Evolutionary conservation across 2,329 filamentous ascomycete species (phyloP).

Genomic region (Polytolypa hystricis): DNA sequence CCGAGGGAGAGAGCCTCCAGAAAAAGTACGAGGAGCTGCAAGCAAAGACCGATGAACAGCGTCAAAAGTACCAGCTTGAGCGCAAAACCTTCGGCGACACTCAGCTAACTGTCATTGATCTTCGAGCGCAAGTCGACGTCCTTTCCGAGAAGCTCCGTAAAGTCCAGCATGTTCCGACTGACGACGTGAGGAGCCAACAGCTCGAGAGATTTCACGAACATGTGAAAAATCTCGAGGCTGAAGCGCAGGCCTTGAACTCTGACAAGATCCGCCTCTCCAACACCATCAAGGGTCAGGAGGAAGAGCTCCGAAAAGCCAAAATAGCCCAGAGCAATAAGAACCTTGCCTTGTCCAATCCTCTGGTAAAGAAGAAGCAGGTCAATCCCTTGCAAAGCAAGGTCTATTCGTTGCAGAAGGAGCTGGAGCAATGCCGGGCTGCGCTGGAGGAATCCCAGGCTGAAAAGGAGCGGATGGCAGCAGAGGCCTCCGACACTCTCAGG

Average conservation of each 20-base stretch:
- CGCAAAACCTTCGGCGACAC: conserved; percentile 11
- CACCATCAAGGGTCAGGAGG: conserved; percentile 10
- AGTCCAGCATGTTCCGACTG: conserved; percentile 1
- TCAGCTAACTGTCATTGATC: conserved; percentile 9
- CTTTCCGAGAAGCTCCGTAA: conserved; percentile 9
- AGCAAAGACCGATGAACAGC: conserved; percentile 5
- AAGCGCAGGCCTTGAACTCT: conserved; percentile 8
- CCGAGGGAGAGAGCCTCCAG: conserved; percentile 2
- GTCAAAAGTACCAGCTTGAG: conserved; percentile 4
- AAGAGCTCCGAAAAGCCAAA: conserved; percentile 12
- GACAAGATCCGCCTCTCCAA: conserved; percentile 12
- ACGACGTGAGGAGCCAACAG: conserved; percentile 6
- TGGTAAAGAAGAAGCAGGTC: background rate
- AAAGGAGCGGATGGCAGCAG: background rate
- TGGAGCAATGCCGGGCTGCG: too few species aligned
- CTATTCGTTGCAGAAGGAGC: background rate
- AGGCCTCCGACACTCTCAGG: background rate
- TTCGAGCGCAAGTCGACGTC: conserved; percentile 8
- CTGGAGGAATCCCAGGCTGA: background rate
- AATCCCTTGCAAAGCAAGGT: background rate
- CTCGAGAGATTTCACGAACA: conserved; percentile 6
- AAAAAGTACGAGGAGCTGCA: conserved; percentile 4
- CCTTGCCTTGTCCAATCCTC: background rate
- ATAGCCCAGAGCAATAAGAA: conserved; percentile 13
- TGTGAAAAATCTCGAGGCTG: conserved; percentile 4